Percentiles rank a stretch among this genome's conserved stretches.
These are phyloP conservation scores for Dryas integrifolia DNA, from an alignment of 331 rosid genomes.

Conservation along the genomic window DNA sequence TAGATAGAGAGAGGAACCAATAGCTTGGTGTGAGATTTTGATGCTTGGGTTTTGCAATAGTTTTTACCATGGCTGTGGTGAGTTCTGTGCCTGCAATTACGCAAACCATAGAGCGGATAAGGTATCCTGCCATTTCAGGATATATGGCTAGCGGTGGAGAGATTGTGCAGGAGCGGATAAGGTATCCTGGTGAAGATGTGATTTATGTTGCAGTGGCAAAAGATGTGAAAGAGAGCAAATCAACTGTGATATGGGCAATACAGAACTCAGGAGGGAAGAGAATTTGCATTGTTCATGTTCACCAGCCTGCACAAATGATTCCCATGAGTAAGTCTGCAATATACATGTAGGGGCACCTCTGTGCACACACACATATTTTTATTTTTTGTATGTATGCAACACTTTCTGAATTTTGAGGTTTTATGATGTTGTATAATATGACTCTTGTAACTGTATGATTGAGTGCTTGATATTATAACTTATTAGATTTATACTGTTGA, in stretches of 20 bases:
- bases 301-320: constrained; percentile 61
- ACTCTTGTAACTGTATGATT: background rate
- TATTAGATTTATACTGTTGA: background rate
- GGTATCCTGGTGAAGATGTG: too few species aligned
- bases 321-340: constrained; percentile 60
- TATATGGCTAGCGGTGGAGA: constrained; percentile 39
- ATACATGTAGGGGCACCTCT: background rate
- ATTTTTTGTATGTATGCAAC: background rate
- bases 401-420: background rate
- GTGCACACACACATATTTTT: background rate
- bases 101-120: constrained; percentile 29
- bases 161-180: constrained; percentile 41
- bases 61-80: constrained; percentile 31
- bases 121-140: constrained; percentile 29
- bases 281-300: constrained; percentile 61
- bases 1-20: background rate
- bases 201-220: constrained; percentile 54
- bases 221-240: constrained; percentile 56
- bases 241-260: constrained; percentile 60
- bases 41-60: constrained; percentile 2
- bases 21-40: background rate
- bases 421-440: constrained; percentile 5
- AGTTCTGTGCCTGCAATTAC: constrained; percentile 31
- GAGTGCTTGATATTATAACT: background rate
- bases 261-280: constrained; percentile 69